Percentiles rank a stretch among this genome's conserved stretches.
These are phyloP conservation scores for Penicillium coffeae DNA, from an alignment of 495 filamentous ascomycete species.

Conservation along the genomic window DNA sequence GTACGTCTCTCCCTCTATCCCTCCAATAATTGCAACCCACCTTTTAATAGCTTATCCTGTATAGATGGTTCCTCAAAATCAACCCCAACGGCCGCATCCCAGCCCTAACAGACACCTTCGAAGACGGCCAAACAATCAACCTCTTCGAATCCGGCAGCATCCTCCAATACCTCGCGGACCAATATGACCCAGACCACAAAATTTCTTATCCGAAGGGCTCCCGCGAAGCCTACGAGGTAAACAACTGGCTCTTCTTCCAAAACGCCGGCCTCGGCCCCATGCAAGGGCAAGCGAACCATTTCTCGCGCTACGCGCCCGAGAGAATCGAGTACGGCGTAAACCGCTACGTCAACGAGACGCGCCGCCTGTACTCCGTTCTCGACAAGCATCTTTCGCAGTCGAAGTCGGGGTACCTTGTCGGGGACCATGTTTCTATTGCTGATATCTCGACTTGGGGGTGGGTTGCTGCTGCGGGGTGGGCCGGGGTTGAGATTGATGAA, in stretches of 20 bases:
- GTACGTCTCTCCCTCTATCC: constrained; percentile 29
- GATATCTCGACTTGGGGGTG: constrained; percentile 82
- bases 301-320: constrained; percentile 80
- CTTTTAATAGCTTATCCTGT: no score
- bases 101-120: constrained; percentile 75
- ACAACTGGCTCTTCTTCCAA: constrained; percentile 72
- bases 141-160: constrained; percentile 85
- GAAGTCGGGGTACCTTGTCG: constrained; percentile 69
- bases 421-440: constrained; percentile 75
- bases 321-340: constrained; percentile 81
- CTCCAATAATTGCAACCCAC: neutral
- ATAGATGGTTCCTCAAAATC: constrained; percentile 78
- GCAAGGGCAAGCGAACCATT: constrained; percentile 94
- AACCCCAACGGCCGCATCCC: constrained; percentile 96
- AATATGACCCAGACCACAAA: constrained; percentile 80
- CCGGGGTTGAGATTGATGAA: constrained; percentile 70
- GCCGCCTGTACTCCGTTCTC: constrained; percentile 75
- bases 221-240: constrained; percentile 72
- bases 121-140: constrained; percentile 66
- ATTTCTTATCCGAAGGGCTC: constrained; percentile 73
- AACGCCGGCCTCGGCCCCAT: constrained; percentile 85
- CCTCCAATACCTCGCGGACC: constrained; percentile 77
- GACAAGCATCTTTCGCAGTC: constrained; percentile 65
- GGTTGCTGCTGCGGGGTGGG: constrained; percentile 61
- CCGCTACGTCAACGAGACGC: constrained; percentile 77